Base-by-base conservation (phyloP, 805 yeast genomes). In the Suhomyces sp. region DNA sequence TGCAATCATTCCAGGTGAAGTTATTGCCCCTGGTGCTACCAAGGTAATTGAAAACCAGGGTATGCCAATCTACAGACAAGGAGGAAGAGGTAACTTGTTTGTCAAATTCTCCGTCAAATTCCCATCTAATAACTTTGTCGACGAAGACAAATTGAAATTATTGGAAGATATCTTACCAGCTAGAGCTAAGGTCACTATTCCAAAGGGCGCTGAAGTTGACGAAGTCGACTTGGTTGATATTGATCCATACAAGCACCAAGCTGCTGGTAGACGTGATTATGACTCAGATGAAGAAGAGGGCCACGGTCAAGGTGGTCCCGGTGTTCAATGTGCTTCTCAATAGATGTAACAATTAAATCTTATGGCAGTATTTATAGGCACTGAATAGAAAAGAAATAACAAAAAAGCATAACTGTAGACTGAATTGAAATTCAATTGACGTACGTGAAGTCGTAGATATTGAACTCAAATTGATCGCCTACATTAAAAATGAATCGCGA, bases 301-400 rank as follows among this genome's bases (percentile, higher is more conserved):
- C 58, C 35, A 31, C 17, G 35, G 35, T n/a, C 35, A 77, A 43
- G 85, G 83, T 50, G 85, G 82, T 46, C 82, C 80, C 57, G 89
- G 91, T 61, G 96, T 89, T 52, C 96, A 91, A 81, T 91, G 97
- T 82, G 96, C 97, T 58, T 87, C 93, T 67, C 97, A 91, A 81
- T 91, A 81, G 72, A 53, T 53, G 47, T 50, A 48, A 52, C 41
- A 46, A 50, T 12, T 39, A 35, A 35, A n/a, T 19, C 20, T 8
- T 8, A n/a, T 35, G 40, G 40, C 20, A 37, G 41, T 37, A 37
- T 37, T 37, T 43, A 35, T 46, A 29, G 29, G 37, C 44, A 39
- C 25, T 25, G 44, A 39, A 45, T 45, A 45, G 31, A 37, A 15
- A 15, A 33, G 17, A n/a, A 31, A 31, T 31, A n/a, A 17, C 40